Conservation (phyloP, 2,329 filamentous ascomycete genomes). For the Ophiostoma sp. region DNA sequence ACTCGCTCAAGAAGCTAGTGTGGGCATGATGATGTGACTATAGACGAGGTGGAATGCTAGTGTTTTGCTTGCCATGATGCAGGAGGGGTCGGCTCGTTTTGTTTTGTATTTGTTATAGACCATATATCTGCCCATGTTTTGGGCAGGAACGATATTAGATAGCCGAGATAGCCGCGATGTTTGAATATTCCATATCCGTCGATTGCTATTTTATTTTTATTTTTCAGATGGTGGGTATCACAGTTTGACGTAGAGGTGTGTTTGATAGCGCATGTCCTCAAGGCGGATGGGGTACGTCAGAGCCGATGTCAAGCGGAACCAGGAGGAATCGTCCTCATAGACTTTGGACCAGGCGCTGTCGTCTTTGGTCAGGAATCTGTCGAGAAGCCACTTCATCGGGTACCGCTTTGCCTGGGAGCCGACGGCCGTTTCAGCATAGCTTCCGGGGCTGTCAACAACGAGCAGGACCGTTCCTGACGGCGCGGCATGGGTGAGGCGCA, state of each 20-base stretch:
- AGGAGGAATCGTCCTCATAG: constrained; percentile 68
- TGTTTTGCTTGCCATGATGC: background rate
- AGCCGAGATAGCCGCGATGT: background rate
- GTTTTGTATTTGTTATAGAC: background rate
- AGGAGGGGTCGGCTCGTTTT: constrained; percentile 1
- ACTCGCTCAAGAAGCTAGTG: constrained; percentile 88
- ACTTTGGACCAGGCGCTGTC: constrained; percentile 63
- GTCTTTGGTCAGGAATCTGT: constrained; percentile 64
- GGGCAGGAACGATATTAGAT: too few relatives aligned
- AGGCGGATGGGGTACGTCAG: constrained; percentile 76
- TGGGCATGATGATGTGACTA: constrained; percentile 52
- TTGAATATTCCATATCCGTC: background rate
- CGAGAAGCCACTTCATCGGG: constrained; percentile 89
- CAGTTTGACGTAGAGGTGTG: constrained; percentile 66
- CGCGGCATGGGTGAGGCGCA: constrained; percentile 57
- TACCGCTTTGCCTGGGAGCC: constrained; percentile 62
- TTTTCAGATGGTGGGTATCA: background rate
- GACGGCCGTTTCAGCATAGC: constrained; percentile 76
- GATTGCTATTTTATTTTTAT: background rate
- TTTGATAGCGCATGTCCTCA: constrained; percentile 93
- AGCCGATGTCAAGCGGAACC: constrained; percentile 68
- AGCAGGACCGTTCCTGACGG: constrained; percentile 62
- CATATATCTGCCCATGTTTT: background rate
- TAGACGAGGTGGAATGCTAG: background rate
- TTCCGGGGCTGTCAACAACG: constrained; percentile 88